Percentiles rank a stretch among this genome's conserved stretches.
These are phyloP conservation scores for Hydnum rufescens DNA, from an alignment of 768 basidiomycete genomes.

Conservation along the genomic window DNA sequence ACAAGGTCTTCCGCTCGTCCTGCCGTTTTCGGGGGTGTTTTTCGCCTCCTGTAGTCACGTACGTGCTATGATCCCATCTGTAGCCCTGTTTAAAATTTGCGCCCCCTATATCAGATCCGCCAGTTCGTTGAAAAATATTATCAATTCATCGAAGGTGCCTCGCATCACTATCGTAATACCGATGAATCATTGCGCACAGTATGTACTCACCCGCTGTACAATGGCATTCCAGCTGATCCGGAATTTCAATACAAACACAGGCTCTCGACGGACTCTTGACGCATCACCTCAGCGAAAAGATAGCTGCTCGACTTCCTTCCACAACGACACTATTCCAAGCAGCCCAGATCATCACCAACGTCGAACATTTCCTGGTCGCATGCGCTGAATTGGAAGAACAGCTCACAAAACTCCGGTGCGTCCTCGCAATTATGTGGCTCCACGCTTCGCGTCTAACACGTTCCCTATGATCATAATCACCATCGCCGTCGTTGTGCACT, in stretches of 20 bases:
- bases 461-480: background rate
- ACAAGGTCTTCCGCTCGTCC: slow-evolving; percentile 38
- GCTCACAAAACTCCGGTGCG: slow-evolving; percentile 53
- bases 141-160: slow-evolving; percentile 87
- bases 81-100: background rate
- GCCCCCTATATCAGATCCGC: slow-evolving; percentile 36
- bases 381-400: slow-evolving; percentile 72
- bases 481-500: background rate
- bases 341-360: slow-evolving; percentile 78
- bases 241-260: slow-evolving; percentile 21
- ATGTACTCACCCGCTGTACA: background rate
- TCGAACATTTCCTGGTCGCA: slow-evolving; percentile 78
- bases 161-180: slow-evolving; percentile 76
- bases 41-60: slow-evolving; percentile 87
- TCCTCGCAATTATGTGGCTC: slow-evolving; percentile 1
- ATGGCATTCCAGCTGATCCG: background rate
- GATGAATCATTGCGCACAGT: slow-evolving; percentile 85
- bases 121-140: slow-evolving; percentile 89
- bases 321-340: slow-evolving; percentile 76
- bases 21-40: slow-evolving; percentile 94
- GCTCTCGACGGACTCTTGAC: slow-evolving; percentile 71
- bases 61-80: slow-evolving; percentile 11
- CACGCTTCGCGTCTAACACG: background rate
- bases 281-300: slow-evolving; percentile 52
- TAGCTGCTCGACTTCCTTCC: slow-evolving; percentile 49